Percentiles rank a stretch among this genome's conserved stretches.
These are phyloP conservation scores for Picochlorum costavermella DNA, from an alignment of 139 green algal genomes.

Conservation along the genomic window DNA sequence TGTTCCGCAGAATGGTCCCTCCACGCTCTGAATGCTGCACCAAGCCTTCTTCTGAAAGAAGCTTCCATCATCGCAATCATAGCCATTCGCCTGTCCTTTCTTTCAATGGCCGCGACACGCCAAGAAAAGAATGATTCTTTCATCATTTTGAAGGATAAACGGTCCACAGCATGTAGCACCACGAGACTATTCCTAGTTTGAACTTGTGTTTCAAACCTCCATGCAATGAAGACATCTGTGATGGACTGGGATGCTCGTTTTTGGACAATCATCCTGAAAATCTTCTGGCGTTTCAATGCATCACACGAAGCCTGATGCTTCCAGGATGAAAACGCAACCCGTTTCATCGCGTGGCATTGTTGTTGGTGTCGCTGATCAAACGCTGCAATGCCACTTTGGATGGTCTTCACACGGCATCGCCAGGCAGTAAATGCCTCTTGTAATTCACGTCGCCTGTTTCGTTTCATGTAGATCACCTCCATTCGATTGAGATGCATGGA, in stretches of 20 bases:
- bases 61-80: slow-evolving; percentile 23
- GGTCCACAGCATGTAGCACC: slow-evolving; percentile 18
- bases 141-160: slow-evolving; percentile 1
- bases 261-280: slow-evolving; percentile 8
- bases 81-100: slow-evolving; percentile 14
- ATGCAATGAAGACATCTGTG: slow-evolving; percentile 4
- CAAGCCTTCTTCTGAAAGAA: slow-evolving; percentile 14
- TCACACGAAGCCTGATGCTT: too few species aligned
- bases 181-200: neutral
- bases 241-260: neutral
- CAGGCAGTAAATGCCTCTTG: too few species aligned
- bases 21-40: slow-evolving; percentile 27
- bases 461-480: neutral
- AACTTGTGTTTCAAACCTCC: slow-evolving; percentile 15
- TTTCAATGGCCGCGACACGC: slow-evolving; percentile 11
- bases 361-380: too few species aligned
- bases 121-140: slow-evolving; percentile 19
- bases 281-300: too few species aligned
- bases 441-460: neutral
- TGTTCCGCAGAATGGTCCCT: slow-evolving; percentile 12
- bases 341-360: too few species aligned
- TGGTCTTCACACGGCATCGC: too few species aligned
- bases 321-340: too few species aligned
- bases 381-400: too few species aligned
- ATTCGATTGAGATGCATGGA: neutral